Base-by-base conservation (phyloP, 2,329 filamentous ascomycete species). In the Xylaria arbuscula region DNA sequence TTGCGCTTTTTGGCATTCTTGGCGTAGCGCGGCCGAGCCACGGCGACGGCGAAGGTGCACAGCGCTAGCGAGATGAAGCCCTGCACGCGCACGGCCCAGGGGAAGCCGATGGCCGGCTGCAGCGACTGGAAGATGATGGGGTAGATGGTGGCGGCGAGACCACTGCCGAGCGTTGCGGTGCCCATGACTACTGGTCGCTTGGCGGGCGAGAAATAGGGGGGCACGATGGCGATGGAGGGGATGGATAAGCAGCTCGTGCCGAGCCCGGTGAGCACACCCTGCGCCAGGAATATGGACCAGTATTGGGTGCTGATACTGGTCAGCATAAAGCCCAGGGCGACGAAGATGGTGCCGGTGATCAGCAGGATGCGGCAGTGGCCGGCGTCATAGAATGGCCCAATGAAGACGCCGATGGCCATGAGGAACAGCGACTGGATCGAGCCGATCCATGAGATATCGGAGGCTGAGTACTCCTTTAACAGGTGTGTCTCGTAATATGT, bases 401-500 rank as follows among this genome's bases (percentile, higher is more conserved):
- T 73, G 55, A 79, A 72, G 10, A 76, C 71, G 5, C 76, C 75
- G 2, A 76, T 69, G 34, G 74, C 72, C 42, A 78, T 70, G 8
- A 78, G 61, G n/a, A 77, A 72, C 63, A 75, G 78, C 3, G 74
- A 64, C 57, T 79, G 78, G n/a, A 78, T 73, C 34, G 73, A 76
- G 32, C 76, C 76, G 55, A 77, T 77, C 72, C 76, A 75, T 38
- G 75, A 72, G 22, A 79, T 78, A 53, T 66, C 64, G 7, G 75
- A 76, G 15, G 72, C 51, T 36, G 71, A 74, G 47, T 64, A 72
- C 42, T 60, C 66, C 13, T 42, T 56, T 22, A 69, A 68, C 48
- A 68, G 63, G 19, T 58, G 45, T 53, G 51, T 71, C 55, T 68
- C 74, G 55, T 77, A 79, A 56, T 78, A 78, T 9, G 71, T 70